Evolutionary conservation across 2,329 filamentous ascomycete genomes (phyloP).

Genomic region (Sclerotinia trifoliorum): DNA sequence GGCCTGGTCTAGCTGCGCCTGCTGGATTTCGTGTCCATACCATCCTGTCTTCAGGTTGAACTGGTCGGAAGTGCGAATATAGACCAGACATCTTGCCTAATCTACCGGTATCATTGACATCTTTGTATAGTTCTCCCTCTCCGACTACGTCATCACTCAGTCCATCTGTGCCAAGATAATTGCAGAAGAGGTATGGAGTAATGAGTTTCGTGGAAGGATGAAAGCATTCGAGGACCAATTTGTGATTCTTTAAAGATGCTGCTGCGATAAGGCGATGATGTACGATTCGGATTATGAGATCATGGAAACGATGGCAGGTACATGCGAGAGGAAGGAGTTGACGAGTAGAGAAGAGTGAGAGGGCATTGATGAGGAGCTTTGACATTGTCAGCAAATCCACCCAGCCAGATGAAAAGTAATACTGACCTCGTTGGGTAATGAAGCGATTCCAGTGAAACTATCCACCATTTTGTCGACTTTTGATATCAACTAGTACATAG

Average conservation of each 20-base stretch:
- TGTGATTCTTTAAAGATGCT: conserved; percentile 56
- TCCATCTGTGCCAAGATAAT: conserved; percentile 60
- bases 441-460: conserved; percentile 25
- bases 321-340: conserved; percentile 56
- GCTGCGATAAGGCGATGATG: conserved; percentile 62
- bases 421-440: conserved; percentile 34
- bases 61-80: conserved; percentile 70
- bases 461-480: conserved; percentile 25
- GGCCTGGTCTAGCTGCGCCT: conserved; percentile 41
- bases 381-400: not conserved
- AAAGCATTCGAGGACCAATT: conserved; percentile 75
- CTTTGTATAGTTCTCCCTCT: conserved; percentile 34
- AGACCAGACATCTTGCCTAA: conserved; percentile 53
- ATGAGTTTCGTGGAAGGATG: conserved; percentile 68
- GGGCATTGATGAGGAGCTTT: conserved; percentile 52
- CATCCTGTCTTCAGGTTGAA: conserved; percentile 52
- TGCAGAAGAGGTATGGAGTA: conserved; percentile 67
- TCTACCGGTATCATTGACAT: conserved; percentile 34
- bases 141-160: conserved; percentile 48
- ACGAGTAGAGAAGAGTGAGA: conserved; percentile 49
- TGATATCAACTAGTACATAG: not conserved
- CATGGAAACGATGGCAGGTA: conserved; percentile 63
- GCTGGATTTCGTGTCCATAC: conserved; percentile 35
- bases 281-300: conserved; percentile 60
- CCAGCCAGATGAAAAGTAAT: not conserved